A percentile compares a stretch with the other conserved stretches of the same genome.
phyloP scores from a whole-genome alignment of 1,284 basidiomycete species.

The Puccinia novopanici region DNA sequence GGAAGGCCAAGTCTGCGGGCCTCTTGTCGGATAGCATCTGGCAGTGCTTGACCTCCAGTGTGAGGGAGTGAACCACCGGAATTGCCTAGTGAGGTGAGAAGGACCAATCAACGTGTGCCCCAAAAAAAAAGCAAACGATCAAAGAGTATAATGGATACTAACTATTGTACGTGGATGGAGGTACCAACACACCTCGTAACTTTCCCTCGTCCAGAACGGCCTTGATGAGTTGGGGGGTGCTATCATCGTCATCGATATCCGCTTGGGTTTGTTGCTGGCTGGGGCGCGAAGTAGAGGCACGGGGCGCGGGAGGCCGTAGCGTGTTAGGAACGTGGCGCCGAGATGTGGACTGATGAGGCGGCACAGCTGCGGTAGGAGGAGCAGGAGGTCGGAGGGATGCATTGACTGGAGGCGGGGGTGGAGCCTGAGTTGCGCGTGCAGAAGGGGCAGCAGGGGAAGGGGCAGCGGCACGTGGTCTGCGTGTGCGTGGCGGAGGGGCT shows the following conservation, averaged over 20 bases:
- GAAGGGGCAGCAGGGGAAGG: not conserved
- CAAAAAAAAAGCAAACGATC: not conserved
- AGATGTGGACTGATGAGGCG: not conserved
- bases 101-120: not conserved
- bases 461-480: not conserved
- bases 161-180: not conserved
- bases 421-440: not conserved
- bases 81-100: not conserved
- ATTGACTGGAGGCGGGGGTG: not conserved
- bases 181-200: not conserved
- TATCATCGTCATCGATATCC: not conserved
- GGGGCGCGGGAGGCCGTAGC: not conserved
- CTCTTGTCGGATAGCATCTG: slow-evolving; percentile 1
- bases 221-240: not conserved
- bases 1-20: not conserved
- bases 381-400: not conserved
- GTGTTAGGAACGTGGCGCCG: not conserved
- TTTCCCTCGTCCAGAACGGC: not conserved
- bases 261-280: not conserved
- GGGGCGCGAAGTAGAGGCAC: not conserved
- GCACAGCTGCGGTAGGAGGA: not conserved
- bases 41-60: not conserved
- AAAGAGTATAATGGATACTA: not conserved
- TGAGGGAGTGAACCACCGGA: not conserved
- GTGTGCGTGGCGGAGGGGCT: not conserved